Percentiles rank a stretch among this genome's conserved stretches.
Conservation (phyloP, 1,284 basidiomycete genomes). For the Tylopilus sp. region DNA sequence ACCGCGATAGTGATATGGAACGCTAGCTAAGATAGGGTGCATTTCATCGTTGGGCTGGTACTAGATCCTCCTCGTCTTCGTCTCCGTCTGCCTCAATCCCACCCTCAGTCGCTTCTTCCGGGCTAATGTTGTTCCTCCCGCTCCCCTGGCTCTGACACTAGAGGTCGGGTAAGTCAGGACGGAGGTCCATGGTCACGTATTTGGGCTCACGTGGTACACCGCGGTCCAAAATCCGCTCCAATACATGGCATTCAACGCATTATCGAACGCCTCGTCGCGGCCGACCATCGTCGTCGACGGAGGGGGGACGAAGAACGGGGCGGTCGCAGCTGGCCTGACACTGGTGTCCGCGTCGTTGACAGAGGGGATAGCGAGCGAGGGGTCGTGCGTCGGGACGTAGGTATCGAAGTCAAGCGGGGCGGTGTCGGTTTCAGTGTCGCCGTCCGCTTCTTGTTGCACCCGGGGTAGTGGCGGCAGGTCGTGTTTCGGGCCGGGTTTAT, state of each 20-base stretch:
- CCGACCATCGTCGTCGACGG: conserved; percentile 43
- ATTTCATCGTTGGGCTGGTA: conserved; percentile 39
- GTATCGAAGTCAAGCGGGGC: conserved; percentile 64
- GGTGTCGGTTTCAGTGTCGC: conserved; percentile 41
- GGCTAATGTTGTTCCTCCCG: conserved; percentile 8
- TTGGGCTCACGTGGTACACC: conserved; percentile 61
- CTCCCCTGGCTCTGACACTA: conserved; percentile 25
- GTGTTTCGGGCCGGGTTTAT: not conserved
- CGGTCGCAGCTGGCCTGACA: conserved; percentile 13
- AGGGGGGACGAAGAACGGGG: conserved; percentile 28
- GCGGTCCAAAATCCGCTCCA: conserved; percentile 84
- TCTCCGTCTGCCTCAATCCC: conserved; percentile 28
- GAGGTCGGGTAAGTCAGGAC: not conserved
- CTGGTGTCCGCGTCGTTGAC: conserved; percentile 5
- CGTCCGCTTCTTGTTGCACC: conserved; percentile 8
- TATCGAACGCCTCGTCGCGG: conserved; percentile 70
- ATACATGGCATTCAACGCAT: conserved; percentile 72
- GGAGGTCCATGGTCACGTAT: not conserved
- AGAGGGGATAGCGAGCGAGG: conserved; percentile 39
- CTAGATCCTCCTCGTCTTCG: conserved; percentile 26
- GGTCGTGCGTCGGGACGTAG: conserved; percentile 64
- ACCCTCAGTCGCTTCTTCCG: conserved; percentile 18
- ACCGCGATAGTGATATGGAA: not conserved
- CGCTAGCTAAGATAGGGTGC: not conserved
- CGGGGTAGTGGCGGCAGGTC: conserved; percentile 11